phyloP scores from a whole-genome alignment of 768 basidiomycete species.

The Suillus clintonianus region DNA sequence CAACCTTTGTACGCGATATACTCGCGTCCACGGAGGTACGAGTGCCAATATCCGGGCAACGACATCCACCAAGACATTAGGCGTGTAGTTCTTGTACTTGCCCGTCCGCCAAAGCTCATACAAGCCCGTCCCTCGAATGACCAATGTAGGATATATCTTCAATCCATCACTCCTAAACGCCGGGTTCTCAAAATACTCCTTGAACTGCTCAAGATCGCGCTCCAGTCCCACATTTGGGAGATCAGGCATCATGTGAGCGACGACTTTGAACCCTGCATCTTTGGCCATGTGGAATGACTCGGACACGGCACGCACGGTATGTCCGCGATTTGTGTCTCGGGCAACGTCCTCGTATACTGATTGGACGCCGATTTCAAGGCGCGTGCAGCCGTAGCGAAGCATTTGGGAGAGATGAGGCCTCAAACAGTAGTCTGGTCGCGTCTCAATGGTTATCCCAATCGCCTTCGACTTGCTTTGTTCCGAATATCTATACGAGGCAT shows the following conservation, averaged over 20 bases:
- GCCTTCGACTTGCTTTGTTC: conserved; percentile 98
- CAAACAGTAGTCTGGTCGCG: conserved; percentile 96
- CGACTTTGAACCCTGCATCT: conserved; percentile 99
- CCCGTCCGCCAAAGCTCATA: conserved; percentile 97
- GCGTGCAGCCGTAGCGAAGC: conserved; percentile 98
- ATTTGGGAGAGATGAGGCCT: conserved; percentile 97
- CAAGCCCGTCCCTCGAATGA: conserved; percentile 94
- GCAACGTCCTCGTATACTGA: conserved; percentile 99
- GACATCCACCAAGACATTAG: conserved; percentile 97
- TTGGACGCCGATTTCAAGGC: conserved; percentile 97
- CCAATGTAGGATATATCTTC: conserved; percentile 97
- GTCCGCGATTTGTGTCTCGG: conserved; percentile 96
- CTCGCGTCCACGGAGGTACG: conserved; percentile 98
- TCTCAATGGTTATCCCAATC: conserved; percentile 99
- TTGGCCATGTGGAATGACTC: conserved; percentile 98
- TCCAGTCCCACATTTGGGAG: conserved; percentile 97
- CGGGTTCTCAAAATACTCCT: conserved; percentile 99
- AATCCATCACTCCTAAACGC: conserved; percentile 95
- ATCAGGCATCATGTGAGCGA: conserved; percentile 99
- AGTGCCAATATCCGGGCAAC: conserved; percentile 94
- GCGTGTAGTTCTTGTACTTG: conserved; percentile 98
- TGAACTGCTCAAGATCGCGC: conserved; percentile 97
- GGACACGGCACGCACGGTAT: conserved; percentile 95
- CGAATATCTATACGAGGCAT: conserved; percentile 64
- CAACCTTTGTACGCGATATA: conserved; percentile 95